Evolutionary conservation across 495 filamentous ascomycete genomes (phyloP).

Genomic region (Geopyxis carbonaria): DNA sequence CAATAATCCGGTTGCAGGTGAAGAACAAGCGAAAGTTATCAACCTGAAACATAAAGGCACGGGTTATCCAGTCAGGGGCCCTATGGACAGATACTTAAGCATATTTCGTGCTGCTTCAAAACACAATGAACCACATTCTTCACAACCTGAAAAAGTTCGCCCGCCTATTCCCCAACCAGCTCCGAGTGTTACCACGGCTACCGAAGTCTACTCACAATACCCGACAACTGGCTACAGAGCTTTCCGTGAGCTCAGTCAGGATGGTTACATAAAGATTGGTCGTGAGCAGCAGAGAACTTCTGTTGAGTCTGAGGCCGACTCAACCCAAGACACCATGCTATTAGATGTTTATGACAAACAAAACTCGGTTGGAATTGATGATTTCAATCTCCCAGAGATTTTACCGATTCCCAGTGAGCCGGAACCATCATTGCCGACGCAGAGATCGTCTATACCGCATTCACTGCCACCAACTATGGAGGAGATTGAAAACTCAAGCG

Average conservation of each 20-base stretch:
- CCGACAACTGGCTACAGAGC: slow-evolving; percentile 1
- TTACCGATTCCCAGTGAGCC: not conserved
- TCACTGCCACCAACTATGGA: not conserved
- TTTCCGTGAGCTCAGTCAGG: not conserved
- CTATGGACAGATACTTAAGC: not conserved
- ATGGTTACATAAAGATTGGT: slow-evolving; percentile 4
- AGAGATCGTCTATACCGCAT: not conserved
- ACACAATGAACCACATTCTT: not conserved
- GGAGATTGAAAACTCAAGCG: not conserved
- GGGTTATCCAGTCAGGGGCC: not conserved
- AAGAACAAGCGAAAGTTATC: too few species aligned
- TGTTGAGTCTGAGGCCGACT: not conserved
- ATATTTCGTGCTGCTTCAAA: not conserved
- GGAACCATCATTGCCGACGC: not conserved
- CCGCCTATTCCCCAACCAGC: not conserved
- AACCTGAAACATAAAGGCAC: not conserved
- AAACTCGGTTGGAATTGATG: not conserved
- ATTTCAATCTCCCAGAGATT: not conserved
- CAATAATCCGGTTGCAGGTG: too few species aligned
- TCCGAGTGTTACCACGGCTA: not conserved
- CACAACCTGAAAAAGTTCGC: not conserved
- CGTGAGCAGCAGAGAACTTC: not conserved
- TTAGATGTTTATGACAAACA: not conserved
- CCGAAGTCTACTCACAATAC: slow-evolving; percentile 1
- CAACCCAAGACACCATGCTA: not conserved